Evolutionary conservation across 495 filamentous ascomycete genomes (phyloP), one percentile per base, ranked within the genome.

Genomic region (Bacidia gigantensis): DNA sequence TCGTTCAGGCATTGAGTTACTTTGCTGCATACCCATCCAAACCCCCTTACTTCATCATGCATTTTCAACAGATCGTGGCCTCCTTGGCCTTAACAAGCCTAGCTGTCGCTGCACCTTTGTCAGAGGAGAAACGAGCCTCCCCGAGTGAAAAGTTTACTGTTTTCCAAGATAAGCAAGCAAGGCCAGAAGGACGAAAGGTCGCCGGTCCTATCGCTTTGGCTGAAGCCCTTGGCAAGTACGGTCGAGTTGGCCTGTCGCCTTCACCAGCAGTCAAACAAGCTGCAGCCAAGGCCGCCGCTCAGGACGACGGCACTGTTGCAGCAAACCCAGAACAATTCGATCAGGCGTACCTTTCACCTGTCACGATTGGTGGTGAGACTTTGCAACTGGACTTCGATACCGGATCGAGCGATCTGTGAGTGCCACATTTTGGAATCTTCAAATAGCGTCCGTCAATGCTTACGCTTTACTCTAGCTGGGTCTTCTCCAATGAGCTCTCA

Each of bases 381-480:
- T 61, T 87, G 57, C 73, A 79, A 58, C 60, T 88, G 52, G 81
- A 87, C 60, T 74, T 87, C 58, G 84, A 89, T 62, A 86, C 84
- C 32, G 84, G 84, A 2, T 84, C 79, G 40, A 76, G 80, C 38
- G 84, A 89, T 67, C 74, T 89, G 72, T 87, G 65, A 65, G 76
- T 69, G 46, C 11, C 12, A 43, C 14, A n/a, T 3, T 18, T 10
- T 35, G 25, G 0, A 22, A 51, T 1, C 43, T 11, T 43, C 7
- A 2, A 7, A 24, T 40, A 2, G 22, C n/a, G n/a, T n/a, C n/a
- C n/a, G n/a, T n/a, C 11, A 39, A 32, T 63, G 56, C 65, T 47
- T 18, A 49, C 44, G 5, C 29, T 22, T 18, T 2, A 2, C 26
- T 26, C 21, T 51, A 69, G 69, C 23, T 77, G 73, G 74, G 71